Percentiles rank a stretch among this genome's conserved stretches.
phyloP scores from a whole-genome alignment of 2,329 filamentous ascomycete species.

The Phaeoacremonium minimum region DNA sequence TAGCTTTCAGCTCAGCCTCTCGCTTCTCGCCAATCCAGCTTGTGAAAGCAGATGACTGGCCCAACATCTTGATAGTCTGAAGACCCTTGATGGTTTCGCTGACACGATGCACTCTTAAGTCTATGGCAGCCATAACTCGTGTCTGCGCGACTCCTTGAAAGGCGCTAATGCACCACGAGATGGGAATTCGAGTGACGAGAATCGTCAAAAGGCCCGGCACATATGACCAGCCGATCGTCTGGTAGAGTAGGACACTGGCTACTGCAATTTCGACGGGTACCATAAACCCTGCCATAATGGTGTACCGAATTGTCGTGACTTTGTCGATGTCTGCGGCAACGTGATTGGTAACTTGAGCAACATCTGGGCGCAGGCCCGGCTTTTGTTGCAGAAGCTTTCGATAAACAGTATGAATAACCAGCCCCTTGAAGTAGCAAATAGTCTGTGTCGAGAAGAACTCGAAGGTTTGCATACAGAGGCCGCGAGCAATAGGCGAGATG shows the following conservation, averaged over 20 bases:
- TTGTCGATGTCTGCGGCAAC: conserved; percentile 2
- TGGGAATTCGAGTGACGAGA: conserved; percentile 2
- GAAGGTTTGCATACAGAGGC: conserved; percentile 3
- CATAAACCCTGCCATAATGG: conserved; percentile 3
- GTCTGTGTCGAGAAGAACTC: conserved; percentile 2
- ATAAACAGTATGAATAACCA: conserved; percentile 1
- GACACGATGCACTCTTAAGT: conserved; percentile 1
- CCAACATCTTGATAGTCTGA: conserved; percentile 4
- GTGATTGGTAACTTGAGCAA: conserved; percentile 1
- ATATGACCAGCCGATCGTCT: conserved; percentile 3
- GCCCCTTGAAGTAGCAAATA: conserved; percentile 2
- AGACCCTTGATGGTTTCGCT: neutral
- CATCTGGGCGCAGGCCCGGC: neutral
- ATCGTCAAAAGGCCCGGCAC: conserved; percentile 3
- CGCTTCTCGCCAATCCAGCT: conserved; percentile 1
- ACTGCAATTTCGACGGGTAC: conserved; percentile 1
- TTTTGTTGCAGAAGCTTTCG: conserved; percentile 1
- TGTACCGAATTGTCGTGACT: conserved; percentile 1
- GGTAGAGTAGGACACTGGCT: conserved; percentile 1
- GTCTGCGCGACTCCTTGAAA: conserved; percentile 1
- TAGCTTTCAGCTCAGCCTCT: neutral
- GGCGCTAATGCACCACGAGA: conserved; percentile 2
- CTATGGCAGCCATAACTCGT: conserved; percentile 1
- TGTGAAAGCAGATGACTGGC: neutral
- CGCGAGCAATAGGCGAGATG: conserved; percentile 1